Base-by-base conservation (phyloP, 345 rosid genomes). In the Hypericum androsaemum region DNA sequence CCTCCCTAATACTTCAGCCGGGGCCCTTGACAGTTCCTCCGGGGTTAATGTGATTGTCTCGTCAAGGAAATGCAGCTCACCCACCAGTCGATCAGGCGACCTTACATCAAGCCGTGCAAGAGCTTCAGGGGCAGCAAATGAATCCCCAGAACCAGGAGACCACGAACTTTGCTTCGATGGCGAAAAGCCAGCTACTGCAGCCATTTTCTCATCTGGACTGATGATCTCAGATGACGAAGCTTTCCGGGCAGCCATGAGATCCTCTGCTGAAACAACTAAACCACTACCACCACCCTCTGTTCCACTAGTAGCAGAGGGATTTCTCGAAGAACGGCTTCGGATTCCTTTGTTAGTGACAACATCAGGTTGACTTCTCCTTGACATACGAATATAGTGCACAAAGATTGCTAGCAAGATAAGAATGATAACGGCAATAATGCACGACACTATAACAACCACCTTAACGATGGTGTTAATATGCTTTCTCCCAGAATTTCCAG, bases 111-210 rank as follows among this genome's bases (percentile, higher is more conserved):
- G 76, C 56, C 95, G 77, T 7, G 80, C 81, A 39, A 88, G 72
- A 60, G 75, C 79, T 69, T 84, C 96, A 60, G 88, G 2, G 4
- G 32, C 78, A 50, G 95, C 59, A 39, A 77, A 75, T 63, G 98
- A 92, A 65, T 92, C 98, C 60, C 89, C 94, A 47, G 98, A 92
- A 64, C 69, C 89, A 2, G 96, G 96, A 16, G 96, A 88, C 98
- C 96, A 88, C 12, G 98, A 88, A 58, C 89, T 75, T 39, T 72
- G 83, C 69, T 88, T 92, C 43, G 95, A 71, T 62, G 98, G 96
- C n/a, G 98, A 92, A 72, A 78, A 78, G 50, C 88, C 94, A 1
- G 89, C 68, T 43, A 70, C 78, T 6, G 63, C 75, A 15, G 80
- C 82, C 61, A 53, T 56, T 70, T 92, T 92, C 65, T 82, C 89